Base-by-base conservation (phyloP, 2,329 filamentous ascomycete species). In the Furcasterigmium furcatum region DNA sequence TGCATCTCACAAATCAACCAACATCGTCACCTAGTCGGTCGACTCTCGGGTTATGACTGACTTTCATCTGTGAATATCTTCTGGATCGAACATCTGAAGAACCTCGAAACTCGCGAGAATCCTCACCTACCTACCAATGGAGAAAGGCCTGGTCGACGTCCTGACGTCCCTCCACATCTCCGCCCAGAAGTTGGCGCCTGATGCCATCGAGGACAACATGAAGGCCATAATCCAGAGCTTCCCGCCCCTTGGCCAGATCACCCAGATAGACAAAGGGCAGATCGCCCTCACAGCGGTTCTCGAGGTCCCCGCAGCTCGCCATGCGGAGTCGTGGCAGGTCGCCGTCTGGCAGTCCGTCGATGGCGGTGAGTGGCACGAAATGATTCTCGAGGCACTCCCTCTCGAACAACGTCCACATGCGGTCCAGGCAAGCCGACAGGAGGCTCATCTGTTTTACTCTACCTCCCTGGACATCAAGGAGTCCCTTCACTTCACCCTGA, bases 171-270 rank as follows among this genome's bases (percentile, higher is more conserved):
- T 64, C 36, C 62, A 64, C 42, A 56, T 70, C 32, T 61, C 67
- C 21, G 64, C 65, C 45, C 67, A 68, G 47, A 71, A 65, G 44
- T 52, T 56, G 27, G 48, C 58, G 32, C 60, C 60, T 21, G 45
- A 49, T 21, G 43, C 50, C 24, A 46, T 60, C 38, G 5, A 55
- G 34, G 55, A 61, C 43, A 51, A 48, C 2, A 73, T 72, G 65
- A 63, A 62, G 7, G 59, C 63, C 29, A 55, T 58, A 12, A 53
- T 79, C 16, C 70, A 71, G 19, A 74, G 72, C 48, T 84, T 82
- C 57, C 91, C 91, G 12, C 81, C 89, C 1, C 66, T 96, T 43
- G 88, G 85, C 2, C 87, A 91, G 60, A 77, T 87, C 20, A 91
- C 88, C 2, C 73, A 79, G 41, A 58, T 88, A 18, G 64, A 71